Percentiles rank a stretch among this genome's conserved stretches.
Evolutionary conservation across 106 monocot genomes (phyloP).

Genomic region (Dioscorea alata): DNA sequence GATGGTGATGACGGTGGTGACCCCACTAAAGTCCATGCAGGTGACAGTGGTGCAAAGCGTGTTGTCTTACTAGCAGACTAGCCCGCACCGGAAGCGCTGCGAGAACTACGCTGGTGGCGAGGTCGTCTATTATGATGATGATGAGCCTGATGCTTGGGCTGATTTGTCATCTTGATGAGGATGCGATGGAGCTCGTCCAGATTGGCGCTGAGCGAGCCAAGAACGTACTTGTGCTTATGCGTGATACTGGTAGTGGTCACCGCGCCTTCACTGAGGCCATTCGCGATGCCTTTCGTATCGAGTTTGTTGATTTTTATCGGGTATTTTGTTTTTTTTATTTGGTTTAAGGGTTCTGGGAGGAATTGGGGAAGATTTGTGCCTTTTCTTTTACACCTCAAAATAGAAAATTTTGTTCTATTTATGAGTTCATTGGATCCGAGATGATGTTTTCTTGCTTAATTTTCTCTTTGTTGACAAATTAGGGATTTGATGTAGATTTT

Average conservation of each 20-base stretch:
- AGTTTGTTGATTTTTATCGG: constrained; percentile 60
- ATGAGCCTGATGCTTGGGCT: constrained; percentile 33
- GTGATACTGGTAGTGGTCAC: too few species aligned
- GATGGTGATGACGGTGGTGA: constrained; percentile 21
- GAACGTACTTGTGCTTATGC: too few species aligned
- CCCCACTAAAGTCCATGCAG: constrained; percentile 29
- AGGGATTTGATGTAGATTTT: too few species aligned
- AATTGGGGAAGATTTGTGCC: not conserved
- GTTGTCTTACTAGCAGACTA: constrained; percentile 12
- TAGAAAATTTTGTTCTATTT: too few species aligned
- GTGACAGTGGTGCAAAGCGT: constrained; percentile 31
- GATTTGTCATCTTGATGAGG: constrained; percentile 69
- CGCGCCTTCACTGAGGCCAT: too few species aligned
- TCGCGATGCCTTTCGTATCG: constrained; percentile 59
- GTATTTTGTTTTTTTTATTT: constrained; percentile 9
- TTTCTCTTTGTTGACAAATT: too few species aligned
- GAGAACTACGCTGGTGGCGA: not conserved
- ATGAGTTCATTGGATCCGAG: too few species aligned
- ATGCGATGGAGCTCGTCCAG: too few species aligned
- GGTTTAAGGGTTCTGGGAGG: not conserved
- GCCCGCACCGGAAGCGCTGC: constrained; percentile 17
- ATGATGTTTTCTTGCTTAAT: not conserved
- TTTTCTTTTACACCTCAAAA: too few species aligned
- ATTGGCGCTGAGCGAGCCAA: too few species aligned
- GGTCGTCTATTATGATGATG: constrained; percentile 18